Evolutionary conservation across 371 early-diverging fungal species (phyloP).

Genomic region (Lichtheimia ramosa): DNA sequence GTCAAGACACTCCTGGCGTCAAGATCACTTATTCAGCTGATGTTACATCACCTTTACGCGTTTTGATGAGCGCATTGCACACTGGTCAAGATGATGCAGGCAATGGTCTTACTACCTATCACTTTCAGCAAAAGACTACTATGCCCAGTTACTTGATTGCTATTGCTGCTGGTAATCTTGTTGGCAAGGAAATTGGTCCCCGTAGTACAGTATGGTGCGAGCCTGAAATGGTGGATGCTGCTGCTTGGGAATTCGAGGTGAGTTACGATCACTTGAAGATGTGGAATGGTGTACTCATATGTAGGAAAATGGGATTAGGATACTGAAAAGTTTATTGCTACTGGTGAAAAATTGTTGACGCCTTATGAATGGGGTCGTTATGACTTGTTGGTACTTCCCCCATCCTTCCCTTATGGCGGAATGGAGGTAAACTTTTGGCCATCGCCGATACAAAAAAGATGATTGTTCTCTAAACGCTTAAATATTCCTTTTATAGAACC

Average conservation of each 20-base stretch:
- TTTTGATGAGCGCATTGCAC: slow-evolving; percentile 43
- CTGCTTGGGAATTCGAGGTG: slow-evolving; percentile 91
- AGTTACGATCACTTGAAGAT: background rate
- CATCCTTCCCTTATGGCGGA: slow-evolving; percentile 92
- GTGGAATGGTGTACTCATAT: background rate
- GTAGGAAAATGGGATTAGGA: slow-evolving; percentile 33
- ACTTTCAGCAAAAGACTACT: slow-evolving; percentile 72
- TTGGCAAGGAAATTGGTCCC: slow-evolving; percentile 81
- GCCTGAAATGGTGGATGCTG: slow-evolving; percentile 87
- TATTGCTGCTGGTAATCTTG: slow-evolving; percentile 88
- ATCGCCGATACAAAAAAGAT: background rate
- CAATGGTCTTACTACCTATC: slow-evolving; percentile 52
- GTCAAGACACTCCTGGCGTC: slow-evolving; percentile 92
- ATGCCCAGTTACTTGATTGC: slow-evolving; percentile 95
- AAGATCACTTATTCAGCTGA: slow-evolving; percentile 89
- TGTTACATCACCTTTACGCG: slow-evolving; percentile 61
- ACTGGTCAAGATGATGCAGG: slow-evolving; percentile 45
- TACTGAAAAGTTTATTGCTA: slow-evolving; percentile 85
- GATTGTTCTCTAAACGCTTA: background rate
- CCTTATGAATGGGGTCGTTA: slow-evolving; percentile 97
- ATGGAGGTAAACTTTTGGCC: slow-evolving; percentile 75
- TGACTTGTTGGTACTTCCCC: slow-evolving; percentile 87
- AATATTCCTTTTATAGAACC: slow-evolving; percentile 59
- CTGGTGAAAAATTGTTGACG: slow-evolving; percentile 84
- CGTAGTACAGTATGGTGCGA: slow-evolving; percentile 95